A percentile compares a stretch with the other conserved stretches of the same genome.
These are phyloP conservation scores for Pseudogymnoascus sp. DNA, from an alignment of 2,329 filamentous ascomycete species.

Conservation along the genomic window DNA sequence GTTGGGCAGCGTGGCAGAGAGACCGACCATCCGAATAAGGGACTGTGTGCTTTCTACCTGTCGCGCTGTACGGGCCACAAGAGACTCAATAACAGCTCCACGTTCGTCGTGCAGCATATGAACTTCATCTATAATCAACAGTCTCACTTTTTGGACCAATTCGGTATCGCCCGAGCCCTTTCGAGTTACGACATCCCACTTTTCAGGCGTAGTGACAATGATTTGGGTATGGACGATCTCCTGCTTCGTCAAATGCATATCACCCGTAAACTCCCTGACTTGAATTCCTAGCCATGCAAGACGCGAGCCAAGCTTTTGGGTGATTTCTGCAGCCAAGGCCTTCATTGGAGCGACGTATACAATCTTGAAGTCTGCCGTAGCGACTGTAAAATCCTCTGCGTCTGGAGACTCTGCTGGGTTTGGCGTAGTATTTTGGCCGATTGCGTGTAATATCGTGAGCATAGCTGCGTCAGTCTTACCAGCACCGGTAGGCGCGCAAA, in stretches of 20 bases:
- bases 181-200: conserved; percentile 97
- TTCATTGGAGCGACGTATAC: conserved; percentile 99
- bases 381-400: conserved; percentile 73
- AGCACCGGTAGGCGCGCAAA: conserved; percentile 94
- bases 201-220: conserved; percentile 96
- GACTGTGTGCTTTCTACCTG: conserved; percentile 98
- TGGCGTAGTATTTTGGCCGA: conserved; percentile 76
- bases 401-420: conserved; percentile 68
- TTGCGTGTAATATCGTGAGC: conserved; percentile 86
- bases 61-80: conserved; percentile 88
- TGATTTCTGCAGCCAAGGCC: conserved; percentile 90
- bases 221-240: conserved; percentile 96
- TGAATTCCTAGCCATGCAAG: conserved; percentile 89
- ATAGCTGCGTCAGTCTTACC: conserved; percentile 98
- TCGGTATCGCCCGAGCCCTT: conserved; percentile 97
- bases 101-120: conserved; percentile 99
- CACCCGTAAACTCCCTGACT: conserved; percentile 89
- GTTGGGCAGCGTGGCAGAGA: conserved; percentile 93
- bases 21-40: conserved; percentile 87
- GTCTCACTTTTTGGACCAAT: conserved; percentile 89
- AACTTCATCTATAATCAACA: conserved; percentile 97
- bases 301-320: conserved; percentile 84
- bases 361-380: conserved; percentile 87
- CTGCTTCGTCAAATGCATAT: conserved; percentile 96
- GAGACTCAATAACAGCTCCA: conserved; percentile 88